phyloP scores from a whole-genome alignment of 2,329 filamentous ascomycete species.

The Ceratocystis eucalypticola region DNA sequence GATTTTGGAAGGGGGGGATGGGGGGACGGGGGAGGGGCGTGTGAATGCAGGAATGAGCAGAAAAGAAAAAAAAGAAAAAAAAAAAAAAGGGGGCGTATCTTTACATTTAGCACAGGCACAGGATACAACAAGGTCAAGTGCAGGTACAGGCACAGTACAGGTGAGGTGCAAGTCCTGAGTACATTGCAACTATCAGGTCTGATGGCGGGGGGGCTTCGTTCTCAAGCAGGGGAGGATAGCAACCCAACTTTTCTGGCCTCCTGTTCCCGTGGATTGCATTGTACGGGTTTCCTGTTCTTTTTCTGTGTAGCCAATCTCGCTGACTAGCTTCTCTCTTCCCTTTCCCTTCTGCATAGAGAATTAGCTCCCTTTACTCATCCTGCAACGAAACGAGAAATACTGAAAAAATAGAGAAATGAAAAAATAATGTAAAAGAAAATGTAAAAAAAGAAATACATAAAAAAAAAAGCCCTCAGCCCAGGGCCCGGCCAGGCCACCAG shows the following conservation, averaged over 20 bases:
- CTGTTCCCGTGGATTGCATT: not conserved
- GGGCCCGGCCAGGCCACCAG: too few relatives aligned
- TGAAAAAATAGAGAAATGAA: not conserved
- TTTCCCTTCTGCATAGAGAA: too few relatives aligned
- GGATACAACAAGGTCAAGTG: too few relatives aligned
- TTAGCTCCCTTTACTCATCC: too few relatives aligned
- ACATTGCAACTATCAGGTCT: not conserved
- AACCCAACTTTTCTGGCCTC: not conserved
- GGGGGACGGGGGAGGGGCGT: not conserved
- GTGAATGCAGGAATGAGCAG: not conserved
- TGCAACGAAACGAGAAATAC: too few relatives aligned
- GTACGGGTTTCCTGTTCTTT: not conserved
- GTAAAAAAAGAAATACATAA: not conserved
- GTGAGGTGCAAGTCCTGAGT: not conserved
- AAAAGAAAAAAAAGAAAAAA: too few relatives aligned
- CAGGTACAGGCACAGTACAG: not conserved
- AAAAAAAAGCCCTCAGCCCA: not conserved
- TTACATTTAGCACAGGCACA: not conserved
- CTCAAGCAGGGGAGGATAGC: too few relatives aligned
- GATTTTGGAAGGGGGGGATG: not conserved
- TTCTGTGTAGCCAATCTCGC: not conserved
- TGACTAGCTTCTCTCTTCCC: too few relatives aligned
- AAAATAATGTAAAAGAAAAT: not conserved
- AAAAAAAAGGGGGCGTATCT: not conserved
- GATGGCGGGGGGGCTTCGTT: not conserved